These are phyloP conservation scores for Blastomyces percursus DNA, from an alignment of 2,329 filamentous ascomycete species.

Conservation along the genomic window DNA sequence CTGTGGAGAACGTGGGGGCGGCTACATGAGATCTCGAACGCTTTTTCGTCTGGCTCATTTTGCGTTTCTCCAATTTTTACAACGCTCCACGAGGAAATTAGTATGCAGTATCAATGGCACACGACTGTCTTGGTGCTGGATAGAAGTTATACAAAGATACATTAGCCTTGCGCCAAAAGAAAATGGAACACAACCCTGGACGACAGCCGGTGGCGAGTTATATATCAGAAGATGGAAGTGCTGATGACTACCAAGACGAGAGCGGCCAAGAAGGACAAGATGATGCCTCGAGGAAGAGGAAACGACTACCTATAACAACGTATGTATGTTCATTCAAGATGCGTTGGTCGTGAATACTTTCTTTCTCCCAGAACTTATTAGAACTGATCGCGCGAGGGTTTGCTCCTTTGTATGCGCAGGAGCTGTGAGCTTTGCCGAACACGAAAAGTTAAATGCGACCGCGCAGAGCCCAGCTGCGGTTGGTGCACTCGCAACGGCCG, in stretches of 20 bases:
- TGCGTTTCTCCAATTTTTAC: not conserved
- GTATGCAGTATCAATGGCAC: not conserved
- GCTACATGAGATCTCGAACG: not conserved
- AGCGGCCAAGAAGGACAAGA: conserved; percentile 1
- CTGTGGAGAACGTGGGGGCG: not conserved
- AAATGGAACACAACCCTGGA: not conserved
- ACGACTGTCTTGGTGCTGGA: not conserved
- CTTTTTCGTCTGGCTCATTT: not conserved
- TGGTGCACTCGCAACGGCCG: conserved; percentile 60
- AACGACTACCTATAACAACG: conserved; percentile 3
- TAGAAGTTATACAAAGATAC: not conserved
- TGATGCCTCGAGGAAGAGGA: conserved; percentile 2
- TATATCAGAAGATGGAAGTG: not conserved
- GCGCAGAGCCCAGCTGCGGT: conserved; percentile 51
- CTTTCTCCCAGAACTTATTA: not conserved
- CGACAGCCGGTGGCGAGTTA: not conserved
- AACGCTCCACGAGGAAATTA: not conserved
- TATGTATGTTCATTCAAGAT: not conserved
- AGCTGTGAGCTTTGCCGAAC: conserved; percentile 3
- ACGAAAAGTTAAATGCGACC: conserved; percentile 24
- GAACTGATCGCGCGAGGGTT: not conserved
- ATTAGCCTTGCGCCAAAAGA: not conserved
- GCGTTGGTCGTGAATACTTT: not conserved
- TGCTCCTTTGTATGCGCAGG: not conserved
- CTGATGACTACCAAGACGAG: not conserved